Base-by-base conservation (phyloP, 495 filamentous ascomycete genomes). In the Podospora australis region DNA sequence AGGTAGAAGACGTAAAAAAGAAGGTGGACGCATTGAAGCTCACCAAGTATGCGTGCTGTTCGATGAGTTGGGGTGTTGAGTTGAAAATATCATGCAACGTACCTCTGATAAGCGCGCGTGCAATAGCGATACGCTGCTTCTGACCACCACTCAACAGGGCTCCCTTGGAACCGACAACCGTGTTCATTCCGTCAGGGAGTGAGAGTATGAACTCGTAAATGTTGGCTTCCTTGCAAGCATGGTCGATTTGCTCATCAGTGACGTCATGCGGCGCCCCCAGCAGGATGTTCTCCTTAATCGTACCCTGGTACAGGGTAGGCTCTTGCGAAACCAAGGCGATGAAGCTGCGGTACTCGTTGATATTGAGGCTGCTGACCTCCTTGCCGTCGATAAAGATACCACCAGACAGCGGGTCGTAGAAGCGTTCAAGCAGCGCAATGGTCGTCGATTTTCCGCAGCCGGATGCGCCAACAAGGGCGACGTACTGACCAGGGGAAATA, bases 371-470 rank as follows among this genome's bases (percentile, higher is more conserved):
- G 9, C 69, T 60, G 46, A 86, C 75, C 45, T 78, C 72, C 20
- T 63, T 61, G 10, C 73, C 78, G 57, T 84, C 73, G 30, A 80
- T 60, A 4, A 71, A 64, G 44, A 88, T 82, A 25, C 63, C 68
- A 14, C 84, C 84, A 8, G 72, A 63, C 1, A 74, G 72, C 0
- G 78, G 66, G 45, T 79, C 70, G 60, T 88, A 89, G 63, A 88
- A 86, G 41, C 71, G 65, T 61, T 86, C 83, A 1, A 89, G 66
- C 0, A 89, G 67, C 0, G 78, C 78, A 11, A 88, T 78, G n/a
- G 84, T 73, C 2, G 81, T 88, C 0, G 78, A 82, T 60, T 92
- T 92, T 17, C 87, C 87, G 47, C 81, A 88, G 6, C 87, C 87
- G 0, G 77, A 81, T 0, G 83, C 70, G 6, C 87, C 87, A 3